Conservation (phyloP, 805 yeast genomes). For the Metschnikowia colocasiae region DNA sequence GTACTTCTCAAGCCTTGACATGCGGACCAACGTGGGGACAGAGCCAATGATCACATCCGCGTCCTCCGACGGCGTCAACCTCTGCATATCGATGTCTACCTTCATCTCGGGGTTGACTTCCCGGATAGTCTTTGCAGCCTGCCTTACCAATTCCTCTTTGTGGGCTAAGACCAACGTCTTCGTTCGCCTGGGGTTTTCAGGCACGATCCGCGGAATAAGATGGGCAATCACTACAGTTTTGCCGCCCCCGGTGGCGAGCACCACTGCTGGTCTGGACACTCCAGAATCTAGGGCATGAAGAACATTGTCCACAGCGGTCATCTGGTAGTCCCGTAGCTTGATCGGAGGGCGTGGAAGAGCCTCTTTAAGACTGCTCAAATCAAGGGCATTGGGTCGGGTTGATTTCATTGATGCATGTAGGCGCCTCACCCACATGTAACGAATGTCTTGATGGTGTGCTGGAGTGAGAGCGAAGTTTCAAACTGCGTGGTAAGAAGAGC, state of each 20-base stretch:
- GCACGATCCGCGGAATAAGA: constrained; percentile 45
- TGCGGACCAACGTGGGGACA: constrained; percentile 57
- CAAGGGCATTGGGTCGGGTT: background rate
- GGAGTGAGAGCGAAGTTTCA: too few species aligned
- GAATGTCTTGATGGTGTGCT: too few species aligned
- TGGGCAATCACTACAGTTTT: constrained; percentile 77
- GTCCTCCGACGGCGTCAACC: constrained; percentile 34
- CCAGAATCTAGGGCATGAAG: constrained; percentile 45
- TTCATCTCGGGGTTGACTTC: constrained; percentile 45
- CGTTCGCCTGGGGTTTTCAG: constrained; percentile 14
- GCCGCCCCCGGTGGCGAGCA: constrained; percentile 93
- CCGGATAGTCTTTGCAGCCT: constrained; percentile 54
- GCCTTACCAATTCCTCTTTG: constrained; percentile 71
- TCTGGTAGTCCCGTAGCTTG: constrained; percentile 55
- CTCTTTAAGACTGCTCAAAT: background rate
- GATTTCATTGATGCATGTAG: too few species aligned
- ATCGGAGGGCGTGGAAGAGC: background rate
- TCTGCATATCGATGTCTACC: constrained; percentile 72
- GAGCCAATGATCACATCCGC: constrained; percentile 76
- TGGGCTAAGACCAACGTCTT: constrained; percentile 70
- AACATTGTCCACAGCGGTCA: constrained; percentile 61
- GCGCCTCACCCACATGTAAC: too few species aligned
- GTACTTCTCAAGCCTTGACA: constrained; percentile 47
- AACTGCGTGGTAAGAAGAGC: too few species aligned
- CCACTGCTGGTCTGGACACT: constrained; percentile 64